Conservation (phyloP, 106 monocot species). For the Acanthochlamys bracteata region DNA sequence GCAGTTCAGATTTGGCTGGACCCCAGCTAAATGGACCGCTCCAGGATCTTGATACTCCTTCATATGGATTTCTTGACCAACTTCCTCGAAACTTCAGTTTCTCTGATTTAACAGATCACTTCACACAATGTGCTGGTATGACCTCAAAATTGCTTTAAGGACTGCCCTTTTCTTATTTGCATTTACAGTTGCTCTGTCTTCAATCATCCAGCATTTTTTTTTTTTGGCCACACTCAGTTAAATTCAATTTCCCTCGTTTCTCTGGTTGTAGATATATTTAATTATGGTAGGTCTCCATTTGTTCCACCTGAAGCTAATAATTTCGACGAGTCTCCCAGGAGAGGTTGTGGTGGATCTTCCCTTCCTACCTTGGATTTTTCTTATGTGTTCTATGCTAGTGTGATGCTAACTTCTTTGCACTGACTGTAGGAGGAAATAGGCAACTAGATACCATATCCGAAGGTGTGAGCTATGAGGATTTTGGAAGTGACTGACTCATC, state of each 20-base stretch:
- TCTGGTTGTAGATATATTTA: slow-evolving; percentile 55
- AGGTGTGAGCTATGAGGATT: slow-evolving; percentile 72
- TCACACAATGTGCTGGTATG: slow-evolving; percentile 63
- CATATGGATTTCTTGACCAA: slow-evolving; percentile 76
- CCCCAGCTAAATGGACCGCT: slow-evolving; percentile 49
- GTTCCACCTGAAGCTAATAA: slow-evolving; percentile 52
- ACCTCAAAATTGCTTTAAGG: neutral
- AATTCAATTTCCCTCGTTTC: neutral
- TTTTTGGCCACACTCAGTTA: neutral
- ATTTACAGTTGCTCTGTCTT: neutral
- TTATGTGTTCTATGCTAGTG: neutral
- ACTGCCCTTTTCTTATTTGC: neutral
- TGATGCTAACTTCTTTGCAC: slow-evolving; percentile 9
- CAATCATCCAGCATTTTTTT: slow-evolving; percentile 3
- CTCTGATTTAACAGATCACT: slow-evolving; percentile 85
- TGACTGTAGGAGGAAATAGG: slow-evolving; percentile 50
- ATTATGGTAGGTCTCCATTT: slow-evolving; percentile 78
- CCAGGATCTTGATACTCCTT: slow-evolving; percentile 54
- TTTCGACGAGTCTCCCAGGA: slow-evolving; percentile 41
- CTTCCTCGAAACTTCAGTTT: slow-evolving; percentile 88
- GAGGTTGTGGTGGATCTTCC: slow-evolving; percentile 30
- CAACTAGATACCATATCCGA: slow-evolving; percentile 75
- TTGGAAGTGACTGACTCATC: slow-evolving; percentile 53
- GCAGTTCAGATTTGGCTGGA: slow-evolving; percentile 46
- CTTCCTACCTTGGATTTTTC: neutral